Percentiles rank a stretch among this genome's conserved stretches.
phyloP scores from a whole-genome alignment of 1,139 yeast species.

The Wickerhamomyces sp. region DNA sequence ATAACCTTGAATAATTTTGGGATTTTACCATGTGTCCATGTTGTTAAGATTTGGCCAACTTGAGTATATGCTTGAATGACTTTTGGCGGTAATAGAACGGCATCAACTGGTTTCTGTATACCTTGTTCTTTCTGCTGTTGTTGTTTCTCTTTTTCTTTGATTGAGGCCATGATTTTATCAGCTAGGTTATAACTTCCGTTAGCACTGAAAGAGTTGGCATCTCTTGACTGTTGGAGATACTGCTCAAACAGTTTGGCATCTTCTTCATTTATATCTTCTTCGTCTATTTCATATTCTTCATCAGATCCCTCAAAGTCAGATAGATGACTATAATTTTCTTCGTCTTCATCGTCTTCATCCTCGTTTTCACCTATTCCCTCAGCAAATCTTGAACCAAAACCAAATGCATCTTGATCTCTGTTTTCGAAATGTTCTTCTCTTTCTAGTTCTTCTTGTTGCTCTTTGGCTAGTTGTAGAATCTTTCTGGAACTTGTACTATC shows the following conservation, averaged over 20 bases:
- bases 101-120: constrained; percentile 30
- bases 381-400: constrained; percentile 26
- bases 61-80: constrained; percentile 92
- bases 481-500: constrained; percentile 83
- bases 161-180: constrained; percentile 86
- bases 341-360: constrained; percentile 32
- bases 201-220: constrained; percentile 31
- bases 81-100: constrained; percentile 86
- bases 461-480: constrained; percentile 82
- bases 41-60: constrained; percentile 79
- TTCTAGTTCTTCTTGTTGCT: constrained; percentile 85
- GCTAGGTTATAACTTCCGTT: constrained; percentile 63
- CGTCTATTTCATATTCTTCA: constrained; percentile 46
- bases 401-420: constrained; percentile 24
- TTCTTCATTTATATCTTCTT: constrained; percentile 57
- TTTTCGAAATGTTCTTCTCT: constrained; percentile 45
- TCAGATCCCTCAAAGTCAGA: constrained; percentile 41
- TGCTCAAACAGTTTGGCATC: constrained; percentile 70
- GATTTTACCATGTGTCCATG: constrained; percentile 94
- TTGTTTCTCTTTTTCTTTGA: constrained; percentile 60
- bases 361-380: constrained; percentile 35
- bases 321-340: constrained; percentile 32
- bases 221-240: constrained; percentile 44
- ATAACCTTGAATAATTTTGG: constrained; percentile 93
- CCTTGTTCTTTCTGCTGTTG: constrained; percentile 22